These are phyloP conservation scores for Pseudocercospora ulei DNA, from an alignment of 2,329 filamentous ascomycete genomes.

Conservation along the genomic window DNA sequence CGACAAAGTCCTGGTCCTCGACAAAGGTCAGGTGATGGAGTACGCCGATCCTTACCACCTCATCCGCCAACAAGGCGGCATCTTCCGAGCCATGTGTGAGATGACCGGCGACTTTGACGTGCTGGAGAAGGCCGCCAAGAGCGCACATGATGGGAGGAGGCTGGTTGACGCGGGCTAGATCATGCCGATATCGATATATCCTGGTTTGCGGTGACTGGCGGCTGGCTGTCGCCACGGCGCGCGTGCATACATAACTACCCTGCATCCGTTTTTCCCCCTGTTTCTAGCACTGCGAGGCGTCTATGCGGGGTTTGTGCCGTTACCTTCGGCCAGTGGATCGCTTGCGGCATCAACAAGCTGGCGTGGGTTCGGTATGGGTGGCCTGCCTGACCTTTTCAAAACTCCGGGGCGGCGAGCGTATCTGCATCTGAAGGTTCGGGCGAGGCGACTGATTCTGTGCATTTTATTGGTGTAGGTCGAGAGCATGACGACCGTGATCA, in stretches of 20 bases:
- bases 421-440: too few relatives aligned
- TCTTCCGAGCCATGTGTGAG: conserved; percentile 59
- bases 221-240: neutral
- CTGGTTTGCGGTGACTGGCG: too few relatives aligned
- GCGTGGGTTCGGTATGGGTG: too few relatives aligned
- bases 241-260: too few relatives aligned
- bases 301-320: too few relatives aligned
- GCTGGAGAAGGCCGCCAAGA: conserved; percentile 48
- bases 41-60: conserved; percentile 83
- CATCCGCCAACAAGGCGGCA: conserved; percentile 58
- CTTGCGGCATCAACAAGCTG: too few relatives aligned
- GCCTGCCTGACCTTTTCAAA: too few relatives aligned
- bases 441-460: too few relatives aligned
- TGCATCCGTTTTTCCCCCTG: neutral
- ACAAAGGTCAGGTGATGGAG: conserved; percentile 78
- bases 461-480: conserved; percentile 7
- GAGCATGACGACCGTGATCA: conserved; percentile 1
- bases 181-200: too few relatives aligned
- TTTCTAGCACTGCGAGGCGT: conserved; percentile 2
- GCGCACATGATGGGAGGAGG: conserved; percentile 39
- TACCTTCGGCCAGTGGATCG: too few relatives aligned
- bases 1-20: conserved; percentile 89
- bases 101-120: conserved; percentile 55
- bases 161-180: conserved; percentile 34
- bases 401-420: conserved; percentile 5